phyloP scores from a whole-genome alignment of 2,329 filamentous ascomycete genomes.

The Raffaelea arxii region DNA sequence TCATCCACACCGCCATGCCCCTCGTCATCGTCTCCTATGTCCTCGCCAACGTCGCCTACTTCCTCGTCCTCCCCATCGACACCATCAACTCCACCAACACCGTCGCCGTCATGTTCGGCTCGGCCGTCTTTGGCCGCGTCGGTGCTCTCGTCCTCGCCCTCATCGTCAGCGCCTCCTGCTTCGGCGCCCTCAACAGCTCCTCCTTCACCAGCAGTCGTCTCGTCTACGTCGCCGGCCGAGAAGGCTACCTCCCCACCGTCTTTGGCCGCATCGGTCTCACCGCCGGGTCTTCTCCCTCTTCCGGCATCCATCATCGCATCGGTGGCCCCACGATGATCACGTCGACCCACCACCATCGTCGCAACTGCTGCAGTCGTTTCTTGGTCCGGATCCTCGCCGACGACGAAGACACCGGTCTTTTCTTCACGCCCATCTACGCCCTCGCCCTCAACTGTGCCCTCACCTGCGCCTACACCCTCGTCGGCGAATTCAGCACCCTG shows the following conservation, averaged over 20 bases:
- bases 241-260: conserved; percentile 78
- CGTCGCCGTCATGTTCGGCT: conserved; percentile 89
- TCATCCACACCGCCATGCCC: conserved; percentile 95
- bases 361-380: conserved; percentile 47
- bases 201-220: conserved; percentile 89
- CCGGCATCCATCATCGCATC: too few species aligned
- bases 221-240: conserved; percentile 88
- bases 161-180: conserved; percentile 83
- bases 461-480: conserved; percentile 66
- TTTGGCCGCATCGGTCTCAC: conserved; percentile 72
- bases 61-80: conserved; percentile 76
- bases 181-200: conserved; percentile 88
- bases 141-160: conserved; percentile 80
- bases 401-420: conserved; percentile 70
- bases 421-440: conserved; percentile 90
- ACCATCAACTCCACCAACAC: conserved; percentile 85
- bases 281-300: not conserved
- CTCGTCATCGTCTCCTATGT: conserved; percentile 86
- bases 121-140: conserved; percentile 75
- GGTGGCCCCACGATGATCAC: conserved; percentile 11
- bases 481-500: conserved; percentile 85
- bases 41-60: conserved; percentile 86
- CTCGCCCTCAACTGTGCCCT: conserved; percentile 71
- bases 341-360: conserved; percentile 18
- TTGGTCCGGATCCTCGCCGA: conserved; percentile 62